These are phyloP conservation scores for Penicillium verhagenii DNA, from an alignment of 495 filamentous ascomycete species.

Conservation along the genomic window DNA sequence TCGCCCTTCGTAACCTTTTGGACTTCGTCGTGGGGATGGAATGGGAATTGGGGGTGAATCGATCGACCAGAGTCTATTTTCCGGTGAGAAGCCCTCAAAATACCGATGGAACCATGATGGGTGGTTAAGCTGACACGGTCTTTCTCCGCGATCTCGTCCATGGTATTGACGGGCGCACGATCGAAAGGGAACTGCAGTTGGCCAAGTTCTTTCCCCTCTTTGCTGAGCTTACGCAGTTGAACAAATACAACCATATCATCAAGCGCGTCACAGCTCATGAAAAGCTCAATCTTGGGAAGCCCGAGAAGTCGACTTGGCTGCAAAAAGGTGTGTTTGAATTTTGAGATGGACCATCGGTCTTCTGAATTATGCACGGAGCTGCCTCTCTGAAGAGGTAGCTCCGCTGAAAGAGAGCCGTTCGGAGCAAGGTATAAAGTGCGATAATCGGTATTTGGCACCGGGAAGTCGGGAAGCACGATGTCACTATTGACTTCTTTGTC, in stretches of 20 bases:
- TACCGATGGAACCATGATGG: conserved; percentile 14
- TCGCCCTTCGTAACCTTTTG: conserved; percentile 9
- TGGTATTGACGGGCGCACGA: conserved; percentile 1
- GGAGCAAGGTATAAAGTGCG: conserved; percentile 22
- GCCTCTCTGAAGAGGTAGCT: not conserved
- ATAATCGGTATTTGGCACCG: conserved; percentile 31
- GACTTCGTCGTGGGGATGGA: conserved; percentile 10
- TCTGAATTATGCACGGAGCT: conserved; percentile 29
- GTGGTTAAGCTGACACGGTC: conserved; percentile 5
- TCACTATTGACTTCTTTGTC: conserved; percentile 21
- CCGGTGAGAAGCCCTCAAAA: conserved; percentile 19
- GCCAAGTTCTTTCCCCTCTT: conserved; percentile 17
- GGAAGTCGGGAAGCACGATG: conserved; percentile 32
- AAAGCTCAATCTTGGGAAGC: conserved; percentile 34
- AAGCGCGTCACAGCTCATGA: conserved; percentile 34
- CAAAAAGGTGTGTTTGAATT: conserved; percentile 35
- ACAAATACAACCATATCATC: conserved; percentile 42
- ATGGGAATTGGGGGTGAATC: conserved; percentile 18
- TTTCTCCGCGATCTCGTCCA: conserved; percentile 10
- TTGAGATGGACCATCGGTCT: conserved; percentile 14
- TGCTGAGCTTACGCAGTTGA: conserved; percentile 22
- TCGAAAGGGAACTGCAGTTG: not conserved
- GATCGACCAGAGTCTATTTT: conserved; percentile 12
- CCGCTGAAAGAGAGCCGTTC: not conserved
- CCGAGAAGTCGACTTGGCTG: conserved; percentile 28